Evolutionary conservation across 75 land plant genomes (phyloP).

Genomic region (Larix kaempferi): DNA sequence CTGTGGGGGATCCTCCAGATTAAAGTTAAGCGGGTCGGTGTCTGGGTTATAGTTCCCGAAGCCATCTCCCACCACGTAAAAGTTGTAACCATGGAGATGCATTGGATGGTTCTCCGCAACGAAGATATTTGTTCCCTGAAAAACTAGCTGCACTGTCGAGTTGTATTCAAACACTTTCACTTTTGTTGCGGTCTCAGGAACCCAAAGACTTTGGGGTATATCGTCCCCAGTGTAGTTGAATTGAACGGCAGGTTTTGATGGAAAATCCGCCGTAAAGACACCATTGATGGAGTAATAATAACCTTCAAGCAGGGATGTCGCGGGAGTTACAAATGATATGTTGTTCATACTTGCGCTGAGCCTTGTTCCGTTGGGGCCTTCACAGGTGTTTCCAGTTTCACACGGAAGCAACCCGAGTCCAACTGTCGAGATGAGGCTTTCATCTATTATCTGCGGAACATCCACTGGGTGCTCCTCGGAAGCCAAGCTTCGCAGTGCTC

Average conservation of each 20-base stretch:
- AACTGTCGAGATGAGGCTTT: conserved; percentile 19
- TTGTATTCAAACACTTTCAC: conserved; percentile 18
- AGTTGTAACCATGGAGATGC: conserved; percentile 35
- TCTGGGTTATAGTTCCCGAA: conserved; percentile 40
- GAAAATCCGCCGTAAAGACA: conserved; percentile 23
- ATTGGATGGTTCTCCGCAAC: conserved; percentile 28
- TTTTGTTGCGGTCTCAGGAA: conserved; percentile 11
- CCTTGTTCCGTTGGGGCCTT: conserved; percentile 22
- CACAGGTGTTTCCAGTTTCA: conserved; percentile 3
- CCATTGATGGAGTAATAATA: conserved; percentile 11
- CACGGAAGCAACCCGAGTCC: conserved; percentile 12
- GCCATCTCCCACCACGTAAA: conserved; percentile 38
- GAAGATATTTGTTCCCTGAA: conserved; percentile 28
- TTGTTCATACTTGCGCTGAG: conserved; percentile 32
- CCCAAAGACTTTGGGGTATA: conserved; percentile 7
- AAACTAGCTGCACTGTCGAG: conserved; percentile 26
- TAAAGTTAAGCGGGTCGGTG: conserved; percentile 40
- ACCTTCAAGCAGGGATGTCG: conserved; percentile 16
- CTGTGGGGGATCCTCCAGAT: conserved; percentile 44
- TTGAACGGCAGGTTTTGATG: conserved; percentile 11
- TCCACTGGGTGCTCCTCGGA: conserved; percentile 20
- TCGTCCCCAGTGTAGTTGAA: conserved; percentile 26
- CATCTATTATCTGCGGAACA: conserved; percentile 17
- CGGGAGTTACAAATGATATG: conserved; percentile 24
- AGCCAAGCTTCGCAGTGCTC: conserved; percentile 22